Percentiles rank a stretch among this genome's conserved stretches.
Conservation (phyloP, 352 stramenopile species). For the Pythium utonaiense region DNA sequence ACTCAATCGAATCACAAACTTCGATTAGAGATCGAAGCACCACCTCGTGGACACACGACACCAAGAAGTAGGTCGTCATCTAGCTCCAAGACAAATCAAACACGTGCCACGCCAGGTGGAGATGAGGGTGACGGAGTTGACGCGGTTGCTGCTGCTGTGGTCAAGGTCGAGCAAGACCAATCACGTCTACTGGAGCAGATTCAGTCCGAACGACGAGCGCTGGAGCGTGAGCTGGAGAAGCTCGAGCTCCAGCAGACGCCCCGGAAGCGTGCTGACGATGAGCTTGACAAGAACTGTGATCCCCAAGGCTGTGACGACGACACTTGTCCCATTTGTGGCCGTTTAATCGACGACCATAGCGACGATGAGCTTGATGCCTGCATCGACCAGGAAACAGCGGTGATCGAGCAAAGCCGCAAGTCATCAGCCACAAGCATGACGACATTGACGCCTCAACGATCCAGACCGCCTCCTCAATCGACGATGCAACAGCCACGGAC, state of each 20-base stretch:
- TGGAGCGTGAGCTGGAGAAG: conserved; percentile 42
- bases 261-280: neutral
- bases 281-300: neutral
- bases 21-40: neutral
- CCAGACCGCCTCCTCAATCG: neutral
- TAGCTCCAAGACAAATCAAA: neutral
- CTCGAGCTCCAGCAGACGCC: conserved; percentile 15
- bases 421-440: neutral
- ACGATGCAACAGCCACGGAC: neutral
- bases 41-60: neutral
- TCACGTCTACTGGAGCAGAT: conserved; percentile 13
- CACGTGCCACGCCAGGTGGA: neutral
- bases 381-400: conserved; percentile 45
- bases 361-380: conserved; percentile 54
- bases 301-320: conserved; percentile 20
- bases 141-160: neutral
- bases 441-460: neutral
- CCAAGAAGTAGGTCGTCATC: neutral
- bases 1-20: neutral
- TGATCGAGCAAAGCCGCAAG: neutral
- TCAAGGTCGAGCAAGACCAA: conserved; percentile 3
- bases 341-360: conserved; percentile 53
- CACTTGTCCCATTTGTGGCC: conserved; percentile 47
- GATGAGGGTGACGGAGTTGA: neutral
- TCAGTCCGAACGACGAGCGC: conserved; percentile 29